Conservation (phyloP, 2,329 filamentous ascomycete genomes). For the Plenodomus biglobosus region DNA sequence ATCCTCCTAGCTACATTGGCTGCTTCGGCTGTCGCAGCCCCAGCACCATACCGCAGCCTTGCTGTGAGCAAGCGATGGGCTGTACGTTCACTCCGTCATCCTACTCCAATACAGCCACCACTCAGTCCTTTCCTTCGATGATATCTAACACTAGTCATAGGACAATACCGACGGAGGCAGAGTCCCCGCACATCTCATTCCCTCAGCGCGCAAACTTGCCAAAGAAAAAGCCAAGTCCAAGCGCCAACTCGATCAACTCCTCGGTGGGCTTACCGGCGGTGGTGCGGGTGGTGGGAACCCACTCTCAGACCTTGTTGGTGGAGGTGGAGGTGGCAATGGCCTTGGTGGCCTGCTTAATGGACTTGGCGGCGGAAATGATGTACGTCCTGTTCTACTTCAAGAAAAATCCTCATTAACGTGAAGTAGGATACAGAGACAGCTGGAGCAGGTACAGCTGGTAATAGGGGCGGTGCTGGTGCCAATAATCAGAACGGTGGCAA, state of each 20-base stretch:
- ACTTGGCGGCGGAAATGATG: constrained; percentile 4
- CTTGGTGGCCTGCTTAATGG: constrained; percentile 6
- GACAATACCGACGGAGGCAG: background rate
- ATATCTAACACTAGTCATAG: constrained; percentile 17
- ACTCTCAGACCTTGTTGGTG: background rate
- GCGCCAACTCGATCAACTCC: constrained; percentile 32
- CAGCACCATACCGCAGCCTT: constrained; percentile 14
- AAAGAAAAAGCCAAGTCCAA: constrained; percentile 26
- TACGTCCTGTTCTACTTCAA: too few species aligned
- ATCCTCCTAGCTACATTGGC: constrained; percentile 32
- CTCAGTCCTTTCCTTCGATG: too few species aligned
- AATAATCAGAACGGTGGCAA: too few species aligned
- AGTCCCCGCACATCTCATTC: constrained; percentile 28
- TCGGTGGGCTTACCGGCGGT: constrained; percentile 20
- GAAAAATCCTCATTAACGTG: too few species aligned
- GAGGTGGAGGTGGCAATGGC: constrained; percentile 5
- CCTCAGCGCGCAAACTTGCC: constrained; percentile 22
- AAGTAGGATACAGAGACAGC: background rate
- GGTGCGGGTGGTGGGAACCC: constrained; percentile 7
- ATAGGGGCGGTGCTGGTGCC: background rate
- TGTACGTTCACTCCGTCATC: constrained; percentile 18
- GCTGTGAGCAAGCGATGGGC: constrained; percentile 28
- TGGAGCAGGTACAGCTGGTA: background rate
- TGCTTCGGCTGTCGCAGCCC: constrained; percentile 29
- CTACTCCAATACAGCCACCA: too few species aligned